phyloP scores from a whole-genome alignment of 2,329 filamentous ascomycete species.

The Fusarium verticillioides region DNA sequence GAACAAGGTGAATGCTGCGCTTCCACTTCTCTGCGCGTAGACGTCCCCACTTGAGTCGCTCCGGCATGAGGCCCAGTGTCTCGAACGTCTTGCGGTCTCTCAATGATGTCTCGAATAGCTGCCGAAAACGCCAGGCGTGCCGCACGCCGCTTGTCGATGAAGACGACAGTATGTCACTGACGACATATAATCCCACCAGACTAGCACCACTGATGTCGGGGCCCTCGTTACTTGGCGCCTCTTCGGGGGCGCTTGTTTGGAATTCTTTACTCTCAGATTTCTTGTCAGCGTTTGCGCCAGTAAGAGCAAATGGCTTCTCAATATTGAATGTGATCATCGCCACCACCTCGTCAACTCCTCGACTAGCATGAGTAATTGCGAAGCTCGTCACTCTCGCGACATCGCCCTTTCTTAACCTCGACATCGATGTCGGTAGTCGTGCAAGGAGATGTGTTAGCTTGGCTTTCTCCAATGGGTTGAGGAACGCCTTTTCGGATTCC shows the following conservation, averaged over 20 bases:
- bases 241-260: constrained; percentile 46
- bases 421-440: constrained; percentile 79
- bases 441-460: constrained; percentile 87
- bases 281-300: constrained; percentile 72
- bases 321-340: constrained; percentile 87
- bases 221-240: constrained; percentile 54
- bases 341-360: constrained; percentile 91
- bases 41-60: constrained; percentile 80
- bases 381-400: constrained; percentile 88
- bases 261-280: constrained; percentile 52
- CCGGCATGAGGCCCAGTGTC: constrained; percentile 77
- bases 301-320: constrained; percentile 78
- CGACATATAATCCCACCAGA: constrained; percentile 82
- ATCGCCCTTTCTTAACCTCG: constrained; percentile 82
- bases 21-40: constrained; percentile 88
- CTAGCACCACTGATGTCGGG: constrained; percentile 77
- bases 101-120: constrained; percentile 80
- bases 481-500: constrained; percentile 69
- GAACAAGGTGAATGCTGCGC: constrained; percentile 74
- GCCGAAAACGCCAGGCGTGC: constrained; percentile 87
- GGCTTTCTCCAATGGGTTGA: constrained; percentile 85
- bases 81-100: constrained; percentile 77
- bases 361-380: constrained; percentile 86
- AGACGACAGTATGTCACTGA: constrained; percentile 81
- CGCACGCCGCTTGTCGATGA: constrained; percentile 80